These are phyloP conservation scores for Lipomyces lipofer DNA, from an alignment of 805 yeast species.

Conservation along the genomic window DNA sequence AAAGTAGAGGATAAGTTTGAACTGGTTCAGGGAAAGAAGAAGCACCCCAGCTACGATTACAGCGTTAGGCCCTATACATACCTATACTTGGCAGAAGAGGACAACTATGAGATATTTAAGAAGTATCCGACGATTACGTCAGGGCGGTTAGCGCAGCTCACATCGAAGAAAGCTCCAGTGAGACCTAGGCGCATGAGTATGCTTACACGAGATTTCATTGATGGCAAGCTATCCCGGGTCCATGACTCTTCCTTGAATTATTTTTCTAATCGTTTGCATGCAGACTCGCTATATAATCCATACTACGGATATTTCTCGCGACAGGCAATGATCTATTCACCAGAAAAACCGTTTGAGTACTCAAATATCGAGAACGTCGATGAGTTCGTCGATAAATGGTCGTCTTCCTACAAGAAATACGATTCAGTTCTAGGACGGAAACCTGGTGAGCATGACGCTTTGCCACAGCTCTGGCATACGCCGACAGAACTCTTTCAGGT, in stretches of 20 bases:
- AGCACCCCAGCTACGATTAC: conserved; percentile 28
- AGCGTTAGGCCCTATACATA: conserved; percentile 33
- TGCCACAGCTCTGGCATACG: conserved; percentile 78
- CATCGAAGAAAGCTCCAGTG: conserved; percentile 34
- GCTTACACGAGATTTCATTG: conserved; percentile 78
- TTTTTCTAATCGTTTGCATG: not conserved
- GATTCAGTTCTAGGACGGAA: conserved; percentile 35
- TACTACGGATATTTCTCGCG: conserved; percentile 78
- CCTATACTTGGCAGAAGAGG: conserved; percentile 34
- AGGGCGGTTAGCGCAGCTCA: conserved; percentile 38
- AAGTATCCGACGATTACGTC: conserved; percentile 48
- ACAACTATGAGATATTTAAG: conserved; percentile 44
- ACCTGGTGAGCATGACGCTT: conserved; percentile 17
- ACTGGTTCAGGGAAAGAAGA: conserved; percentile 11
- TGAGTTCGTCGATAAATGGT: conserved; percentile 70
- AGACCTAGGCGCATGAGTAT: conserved; percentile 67
- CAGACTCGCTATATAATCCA: conserved; percentile 77
- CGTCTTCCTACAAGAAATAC: conserved; percentile 49
- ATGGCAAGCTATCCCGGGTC: conserved; percentile 35
- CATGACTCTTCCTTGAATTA: not conserved
- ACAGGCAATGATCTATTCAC: conserved; percentile 75
- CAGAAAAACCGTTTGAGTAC: conserved; percentile 64
- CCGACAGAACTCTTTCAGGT: conserved; percentile 73
- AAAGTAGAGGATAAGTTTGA: conserved; percentile 2
- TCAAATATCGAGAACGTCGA: conserved; percentile 59